Evolutionary conservation across 1,284 basidiomycete species (phyloP).

Genomic region (Hypsizygus ulmarius): DNA sequence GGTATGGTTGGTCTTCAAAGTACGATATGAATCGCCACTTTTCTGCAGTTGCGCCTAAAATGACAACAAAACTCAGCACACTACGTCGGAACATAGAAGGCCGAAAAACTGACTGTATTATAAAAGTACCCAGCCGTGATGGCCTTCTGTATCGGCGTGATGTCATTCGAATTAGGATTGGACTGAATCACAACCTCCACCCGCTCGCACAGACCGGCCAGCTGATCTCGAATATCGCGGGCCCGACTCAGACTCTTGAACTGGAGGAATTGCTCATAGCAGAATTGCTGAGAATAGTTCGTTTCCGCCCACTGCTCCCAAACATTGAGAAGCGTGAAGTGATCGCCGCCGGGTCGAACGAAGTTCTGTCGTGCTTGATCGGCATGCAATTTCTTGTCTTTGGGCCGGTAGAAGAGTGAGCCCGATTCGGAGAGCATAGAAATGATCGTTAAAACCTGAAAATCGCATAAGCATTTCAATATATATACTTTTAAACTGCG

Average conservation of each 20-base stretch:
- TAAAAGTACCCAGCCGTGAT: constrained; percentile 96
- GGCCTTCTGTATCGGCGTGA: constrained; percentile 92
- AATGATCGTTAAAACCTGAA: constrained; percentile 90
- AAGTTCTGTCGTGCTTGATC: constrained; percentile 98
- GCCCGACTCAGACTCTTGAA: constrained; percentile 94
- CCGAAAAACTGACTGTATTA: constrained; percentile 69
- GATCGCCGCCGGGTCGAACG: constrained; percentile 93
- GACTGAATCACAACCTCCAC: constrained; percentile 90
- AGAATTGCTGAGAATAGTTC: constrained; percentile 92
- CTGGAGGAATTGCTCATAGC: constrained; percentile 96
- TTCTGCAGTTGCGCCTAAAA: constrained; percentile 81
- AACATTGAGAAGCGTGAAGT: constrained; percentile 95
- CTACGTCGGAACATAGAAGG: background rate
- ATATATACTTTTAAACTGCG: background rate
- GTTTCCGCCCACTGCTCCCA: constrained; percentile 99
- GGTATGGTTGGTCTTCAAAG: constrained; percentile 92
- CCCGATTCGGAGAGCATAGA: constrained; percentile 96
- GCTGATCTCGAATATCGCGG: constrained; percentile 94
- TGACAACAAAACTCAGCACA: constrained; percentile 2
- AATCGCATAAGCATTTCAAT: background rate
- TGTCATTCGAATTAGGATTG: constrained; percentile 89
- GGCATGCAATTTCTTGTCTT: constrained; percentile 94
- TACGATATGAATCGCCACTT: constrained; percentile 90
- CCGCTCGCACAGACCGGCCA: constrained; percentile 92
- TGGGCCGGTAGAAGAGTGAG: constrained; percentile 94